Conservation (phyloP, 805 yeast species). For the Wickerhamomyces canadensis region DNA sequence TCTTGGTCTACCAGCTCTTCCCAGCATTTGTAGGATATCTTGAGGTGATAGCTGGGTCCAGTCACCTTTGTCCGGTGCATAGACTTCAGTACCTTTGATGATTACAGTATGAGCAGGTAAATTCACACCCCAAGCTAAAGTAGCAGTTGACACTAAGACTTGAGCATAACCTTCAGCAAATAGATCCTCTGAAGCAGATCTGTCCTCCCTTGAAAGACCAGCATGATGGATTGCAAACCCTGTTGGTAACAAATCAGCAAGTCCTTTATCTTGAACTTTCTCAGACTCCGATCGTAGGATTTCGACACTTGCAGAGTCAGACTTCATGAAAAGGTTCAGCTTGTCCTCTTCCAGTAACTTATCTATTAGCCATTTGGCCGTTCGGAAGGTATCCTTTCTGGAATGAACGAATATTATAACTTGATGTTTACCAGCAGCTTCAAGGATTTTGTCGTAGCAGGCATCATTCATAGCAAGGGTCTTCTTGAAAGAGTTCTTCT, state of each 20-base stretch:
- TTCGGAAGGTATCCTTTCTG: constrained; percentile 81
- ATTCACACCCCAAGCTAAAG: constrained; percentile 96
- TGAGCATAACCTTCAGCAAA: constrained; percentile 86
- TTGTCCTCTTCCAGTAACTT: constrained; percentile 53
- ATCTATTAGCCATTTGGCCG: constrained; percentile 70
- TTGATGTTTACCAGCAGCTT: constrained; percentile 65
- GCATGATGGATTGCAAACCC: constrained; percentile 95
- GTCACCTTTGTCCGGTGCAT: constrained; percentile 82
- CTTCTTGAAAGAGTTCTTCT: constrained; percentile 71
- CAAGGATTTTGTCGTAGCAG: constrained; percentile 74
- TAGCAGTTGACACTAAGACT: constrained; percentile 84
- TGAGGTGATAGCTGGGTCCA: constrained; percentile 95
- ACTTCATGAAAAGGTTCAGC: constrained; percentile 36
- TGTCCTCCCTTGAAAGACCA: constrained; percentile 67
- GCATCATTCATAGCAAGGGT: constrained; percentile 84
- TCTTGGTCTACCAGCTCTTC: constrained; percentile 96
- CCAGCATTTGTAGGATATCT: constrained; percentile 94
- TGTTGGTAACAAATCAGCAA: constrained; percentile 54
- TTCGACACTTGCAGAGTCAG: constrained; percentile 48
- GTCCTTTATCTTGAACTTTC: constrained; percentile 42
- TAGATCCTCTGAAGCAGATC: constrained; percentile 75
- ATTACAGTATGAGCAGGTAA: constrained; percentile 93
- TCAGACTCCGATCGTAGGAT: constrained; percentile 62
- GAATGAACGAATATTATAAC: constrained; percentile 91
- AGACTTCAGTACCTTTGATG: constrained; percentile 89